Percentiles rank a stretch among this genome's conserved stretches.
phyloP scores from a whole-genome alignment of 2,329 filamentous ascomycete genomes.

The Arthrobotrys conoides region DNA sequence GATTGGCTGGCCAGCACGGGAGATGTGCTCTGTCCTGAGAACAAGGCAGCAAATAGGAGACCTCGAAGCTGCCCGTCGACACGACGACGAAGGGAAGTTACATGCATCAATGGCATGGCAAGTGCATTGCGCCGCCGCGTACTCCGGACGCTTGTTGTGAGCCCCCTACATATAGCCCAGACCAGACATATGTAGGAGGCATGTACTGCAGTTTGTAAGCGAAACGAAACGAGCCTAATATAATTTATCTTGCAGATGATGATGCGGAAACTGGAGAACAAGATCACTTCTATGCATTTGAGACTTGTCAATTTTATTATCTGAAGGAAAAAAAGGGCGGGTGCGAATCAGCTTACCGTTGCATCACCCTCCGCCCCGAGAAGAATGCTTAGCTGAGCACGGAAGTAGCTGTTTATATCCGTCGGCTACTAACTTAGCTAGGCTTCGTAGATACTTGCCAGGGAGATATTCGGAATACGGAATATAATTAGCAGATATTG shows the following conservation, averaged over 20 bases:
- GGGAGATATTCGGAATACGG: slow-evolving; percentile 25
- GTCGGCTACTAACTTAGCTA: slow-evolving; percentile 39
- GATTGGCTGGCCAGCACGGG: slow-evolving; percentile 47
- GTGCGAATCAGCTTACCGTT: slow-evolving; percentile 60
- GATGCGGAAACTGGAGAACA: slow-evolving; percentile 48
- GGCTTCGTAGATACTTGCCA: slow-evolving; percentile 37
- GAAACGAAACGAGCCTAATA: slow-evolving; percentile 53
- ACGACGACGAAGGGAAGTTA: slow-evolving; percentile 35
- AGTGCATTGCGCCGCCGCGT: slow-evolving; percentile 51
- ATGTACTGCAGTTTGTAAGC: slow-evolving; percentile 59
- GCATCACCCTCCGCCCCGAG: slow-evolving; percentile 57
- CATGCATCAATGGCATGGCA: slow-evolving; percentile 56
- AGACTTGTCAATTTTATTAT: slow-evolving; percentile 34
- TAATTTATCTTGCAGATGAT: slow-evolving; percentile 55
- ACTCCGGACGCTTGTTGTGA: slow-evolving; percentile 27
- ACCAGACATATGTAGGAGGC: not conserved
- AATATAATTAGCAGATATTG: slow-evolving; percentile 20
- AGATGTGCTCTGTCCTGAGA: slow-evolving; percentile 53
- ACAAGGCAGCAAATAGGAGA: slow-evolving; percentile 53
- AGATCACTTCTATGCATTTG: slow-evolving; percentile 29
- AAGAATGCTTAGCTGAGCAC: slow-evolving; percentile 52
- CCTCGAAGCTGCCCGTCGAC: slow-evolving; percentile 14
- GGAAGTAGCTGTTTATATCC: slow-evolving; percentile 50
- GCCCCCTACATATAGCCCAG: slow-evolving; percentile 17
- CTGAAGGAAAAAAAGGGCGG: slow-evolving; percentile 42